Evolutionary conservation across 495 filamentous ascomycete genomes (phyloP), one percentile per base, ranked within the genome.

Genomic region (Hypoxylon lienhwacheense): DNA sequence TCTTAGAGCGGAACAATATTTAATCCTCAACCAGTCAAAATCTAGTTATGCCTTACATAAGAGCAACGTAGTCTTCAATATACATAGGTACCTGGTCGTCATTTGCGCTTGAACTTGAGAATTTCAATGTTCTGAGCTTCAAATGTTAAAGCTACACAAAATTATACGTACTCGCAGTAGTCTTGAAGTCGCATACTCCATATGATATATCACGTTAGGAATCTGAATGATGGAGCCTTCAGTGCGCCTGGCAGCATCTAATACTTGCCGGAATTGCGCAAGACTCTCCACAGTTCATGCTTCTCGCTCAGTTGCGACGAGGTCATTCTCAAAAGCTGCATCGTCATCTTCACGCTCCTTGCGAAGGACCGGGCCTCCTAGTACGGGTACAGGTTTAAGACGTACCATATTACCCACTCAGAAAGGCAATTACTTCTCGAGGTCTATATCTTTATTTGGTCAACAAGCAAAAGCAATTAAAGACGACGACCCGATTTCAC

Each of bases 361-460:
- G 25, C 42, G 34, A 51, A 53, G 35, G 19, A 21, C 25, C 15
- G 31, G 31, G 31, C 7, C 58, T 39, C 25, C 52, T 1, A 44
- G 42, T 43, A 34, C 41, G 35, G 16, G 11, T 33, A 52, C 29
- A 43, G 47, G 52, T 35, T 37, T 52, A 8, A 55, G 47, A 2
- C 57, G 31, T 10, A 25, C 28, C 15, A n/a, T 21, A 12, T 28
- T 19, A 12, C 22, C 29, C n/a, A 31, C 39, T 20, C 32, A 55
- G 16, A 16, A 22, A n/a, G 47, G 22, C 0, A 8, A 12, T 0
- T 4, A 8, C 22, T 24, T 46, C 25, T 61, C 58, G 6, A 61
- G 58, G 20, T 48, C 65, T n/a, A 29, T 67, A 36, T 67, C 62
- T 10, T 34, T 65, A 26, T 65, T 67, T 29, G 55, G 58, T 4